Conservation (phyloP, 2,329 filamentous ascomycete species). For the Aspergillus hortae region DNA sequence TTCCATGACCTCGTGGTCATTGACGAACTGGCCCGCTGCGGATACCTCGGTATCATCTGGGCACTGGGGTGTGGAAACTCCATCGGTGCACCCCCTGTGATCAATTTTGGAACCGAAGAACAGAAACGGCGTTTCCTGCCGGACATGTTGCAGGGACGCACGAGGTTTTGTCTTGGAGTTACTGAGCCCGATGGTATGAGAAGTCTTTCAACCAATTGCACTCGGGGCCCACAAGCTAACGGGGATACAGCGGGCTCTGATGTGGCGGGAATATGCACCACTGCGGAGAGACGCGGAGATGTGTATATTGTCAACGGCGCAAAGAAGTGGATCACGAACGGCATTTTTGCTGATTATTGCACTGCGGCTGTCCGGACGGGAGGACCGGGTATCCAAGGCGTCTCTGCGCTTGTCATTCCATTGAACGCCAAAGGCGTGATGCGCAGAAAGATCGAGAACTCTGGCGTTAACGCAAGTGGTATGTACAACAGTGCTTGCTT, state of each 20-base stretch:
- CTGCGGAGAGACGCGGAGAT: slow-evolving; percentile 46
- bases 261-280: slow-evolving; percentile 58
- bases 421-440: slow-evolving; percentile 49
- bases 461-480: slow-evolving; percentile 57
- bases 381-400: slow-evolving; percentile 49
- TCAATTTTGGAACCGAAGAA: slow-evolving; percentile 27
- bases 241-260: slow-evolving; percentile 49
- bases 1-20: slow-evolving; percentile 38
- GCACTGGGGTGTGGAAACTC: slow-evolving; percentile 30
- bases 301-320: slow-evolving; percentile 58
- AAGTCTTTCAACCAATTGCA: not conserved
- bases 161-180: slow-evolving; percentile 59
- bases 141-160: slow-evolving; percentile 54
- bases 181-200: slow-evolving; percentile 41
- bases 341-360: slow-evolving; percentile 54
- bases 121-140: slow-evolving; percentile 50
- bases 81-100: slow-evolving; percentile 30
- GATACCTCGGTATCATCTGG: slow-evolving; percentile 30
- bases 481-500: slow-evolving; percentile 11
- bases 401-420: slow-evolving; percentile 59
- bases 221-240: no score
- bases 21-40: slow-evolving; percentile 37
- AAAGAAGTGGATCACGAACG: slow-evolving; percentile 64
- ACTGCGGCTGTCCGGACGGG: slow-evolving; percentile 61
- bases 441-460: slow-evolving; percentile 53